Evolutionary conservation across 1,284 basidiomycete species (phyloP).

Genomic region (Quambalaria eucalypti): DNA sequence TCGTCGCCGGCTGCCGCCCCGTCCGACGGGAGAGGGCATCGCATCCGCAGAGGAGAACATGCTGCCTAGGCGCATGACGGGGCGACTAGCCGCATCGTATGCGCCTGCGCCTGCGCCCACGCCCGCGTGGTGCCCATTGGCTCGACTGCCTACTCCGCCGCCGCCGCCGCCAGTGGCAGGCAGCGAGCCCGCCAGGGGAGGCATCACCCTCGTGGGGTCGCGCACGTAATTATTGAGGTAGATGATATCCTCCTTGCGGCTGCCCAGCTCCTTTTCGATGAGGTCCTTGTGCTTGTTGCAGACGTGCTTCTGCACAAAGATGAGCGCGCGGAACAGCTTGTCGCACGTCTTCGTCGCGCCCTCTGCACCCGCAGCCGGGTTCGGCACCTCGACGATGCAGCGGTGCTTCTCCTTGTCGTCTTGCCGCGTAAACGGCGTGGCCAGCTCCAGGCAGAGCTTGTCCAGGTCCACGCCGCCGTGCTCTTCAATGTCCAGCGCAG

Average conservation of each 20-base stretch:
- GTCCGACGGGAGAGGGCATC: no score
- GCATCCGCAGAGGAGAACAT: neutral
- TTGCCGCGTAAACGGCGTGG: slow-evolving; percentile 22
- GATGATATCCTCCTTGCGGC: slow-evolving; percentile 9
- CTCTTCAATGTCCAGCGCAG: slow-evolving; percentile 17
- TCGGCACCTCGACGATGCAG: slow-evolving; percentile 24
- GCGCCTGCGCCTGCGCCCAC: slow-evolving; percentile 7
- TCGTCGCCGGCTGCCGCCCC: neutral
- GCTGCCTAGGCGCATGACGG: neutral
- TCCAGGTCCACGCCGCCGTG: slow-evolving; percentile 21
- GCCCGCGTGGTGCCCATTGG: neutral
- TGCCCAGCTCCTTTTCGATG: slow-evolving; percentile 11
- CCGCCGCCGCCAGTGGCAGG: neutral
- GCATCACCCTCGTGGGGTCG: slow-evolving; percentile 17
- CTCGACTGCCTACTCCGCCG: slow-evolving; percentile 7
- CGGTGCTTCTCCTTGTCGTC: slow-evolving; percentile 36
- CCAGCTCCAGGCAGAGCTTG: slow-evolving; percentile 15
- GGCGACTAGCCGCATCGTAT: neutral
- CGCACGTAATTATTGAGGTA: slow-evolving; percentile 30
- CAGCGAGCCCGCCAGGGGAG: neutral
- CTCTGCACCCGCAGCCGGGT: neutral
- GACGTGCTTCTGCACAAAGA: slow-evolving; percentile 41
- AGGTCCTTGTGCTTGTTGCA: slow-evolving; percentile 34
- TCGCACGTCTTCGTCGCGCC: slow-evolving; percentile 12
- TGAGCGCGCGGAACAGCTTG: slow-evolving; percentile 37